phyloP scores from a whole-genome alignment of 2,329 filamentous ascomycete species.

The Colletotrichum lupini region DNA sequence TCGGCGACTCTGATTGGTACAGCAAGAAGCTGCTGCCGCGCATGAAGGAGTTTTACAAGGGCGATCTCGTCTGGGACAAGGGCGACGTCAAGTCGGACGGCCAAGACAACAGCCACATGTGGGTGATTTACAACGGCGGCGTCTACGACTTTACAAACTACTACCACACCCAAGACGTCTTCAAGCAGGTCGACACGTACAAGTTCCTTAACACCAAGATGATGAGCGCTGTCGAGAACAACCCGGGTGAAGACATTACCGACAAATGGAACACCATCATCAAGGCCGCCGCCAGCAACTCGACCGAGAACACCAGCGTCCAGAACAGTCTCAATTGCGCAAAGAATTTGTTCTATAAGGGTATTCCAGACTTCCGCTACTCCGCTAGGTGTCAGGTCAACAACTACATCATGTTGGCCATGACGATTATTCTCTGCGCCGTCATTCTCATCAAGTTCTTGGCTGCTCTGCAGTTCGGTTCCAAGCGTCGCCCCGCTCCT shows the following conservation, averaged over 20 bases:
- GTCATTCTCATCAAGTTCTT: conserved; percentile 93
- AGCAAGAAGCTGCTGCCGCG: conserved; percentile 75
- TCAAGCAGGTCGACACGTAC: conserved; percentile 67
- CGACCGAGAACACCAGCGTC: conserved; percentile 62
- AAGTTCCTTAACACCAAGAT: conserved; percentile 79
- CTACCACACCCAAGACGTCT: conserved; percentile 76
- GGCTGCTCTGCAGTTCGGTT: conserved; percentile 92
- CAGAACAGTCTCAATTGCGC: conserved; percentile 82
- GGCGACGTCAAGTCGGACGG: conserved; percentile 73
- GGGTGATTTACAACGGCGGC: conserved; percentile 80
- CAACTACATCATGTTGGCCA: conserved; percentile 89
- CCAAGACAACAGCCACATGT: conserved; percentile 73
- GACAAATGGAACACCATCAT: conserved; percentile 68
- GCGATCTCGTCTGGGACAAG: conserved; percentile 80
- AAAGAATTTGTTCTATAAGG: conserved; percentile 84
- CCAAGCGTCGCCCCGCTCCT: conserved; percentile 86
- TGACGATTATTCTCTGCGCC: conserved; percentile 83
- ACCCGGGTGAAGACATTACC: conserved; percentile 84
- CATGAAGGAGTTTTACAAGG: conserved; percentile 89
- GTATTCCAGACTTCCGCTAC: conserved; percentile 86
- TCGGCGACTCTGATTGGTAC: conserved; percentile 82
- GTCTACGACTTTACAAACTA: conserved; percentile 95
- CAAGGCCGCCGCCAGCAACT: conserved; percentile 59
- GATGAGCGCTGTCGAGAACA: conserved; percentile 74
- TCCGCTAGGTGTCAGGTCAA: conserved; percentile 83